Conservation (phyloP, 2,329 filamentous ascomycete genomes). For the Diaporthe vexans region DNA sequence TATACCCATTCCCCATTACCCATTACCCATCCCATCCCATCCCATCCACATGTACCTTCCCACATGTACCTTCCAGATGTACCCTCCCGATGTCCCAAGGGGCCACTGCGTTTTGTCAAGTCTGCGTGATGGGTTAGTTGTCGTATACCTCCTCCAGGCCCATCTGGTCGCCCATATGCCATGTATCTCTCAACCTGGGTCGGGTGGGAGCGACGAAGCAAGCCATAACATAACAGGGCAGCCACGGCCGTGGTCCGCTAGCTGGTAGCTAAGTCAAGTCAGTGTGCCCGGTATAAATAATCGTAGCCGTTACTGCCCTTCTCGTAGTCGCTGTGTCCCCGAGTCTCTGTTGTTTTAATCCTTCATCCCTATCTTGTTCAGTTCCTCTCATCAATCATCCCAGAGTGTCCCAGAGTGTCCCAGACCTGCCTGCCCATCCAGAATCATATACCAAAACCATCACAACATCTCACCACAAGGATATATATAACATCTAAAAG, state of each 20-base stretch:
- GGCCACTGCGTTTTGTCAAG: background rate
- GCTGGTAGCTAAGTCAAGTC: conserved; percentile 10
- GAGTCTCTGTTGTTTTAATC: conserved; percentile 15
- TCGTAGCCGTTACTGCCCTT: conserved; percentile 32
- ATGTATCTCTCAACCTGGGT: conserved; percentile 16
- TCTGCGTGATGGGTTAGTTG: background rate
- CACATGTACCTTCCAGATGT: background rate
- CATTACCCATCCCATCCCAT: background rate
- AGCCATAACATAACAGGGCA: conserved; percentile 26
- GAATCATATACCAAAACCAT: background rate
- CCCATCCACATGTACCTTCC: background rate
- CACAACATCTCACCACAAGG: background rate
- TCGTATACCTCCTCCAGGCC: conserved; percentile 10
- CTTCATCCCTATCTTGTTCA: background rate
- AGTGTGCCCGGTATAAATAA: conserved; percentile 39
- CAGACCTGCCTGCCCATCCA: background rate
- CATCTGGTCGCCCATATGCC: conserved; percentile 2
- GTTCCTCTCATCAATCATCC: background rate
- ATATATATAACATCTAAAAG: conserved; percentile 14
- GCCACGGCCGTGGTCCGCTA: conserved; percentile 31
- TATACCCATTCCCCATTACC: background rate
- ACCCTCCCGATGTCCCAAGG: background rate
- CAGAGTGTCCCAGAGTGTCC: conserved; percentile 13
- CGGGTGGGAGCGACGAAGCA: conserved; percentile 2
- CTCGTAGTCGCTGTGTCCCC: conserved; percentile 13